Evolutionary conservation across 1,284 basidiomycete genomes (phyloP), one percentile per base, ranked within the genome.

Genomic region (Rhodotorula sp.): DNA sequence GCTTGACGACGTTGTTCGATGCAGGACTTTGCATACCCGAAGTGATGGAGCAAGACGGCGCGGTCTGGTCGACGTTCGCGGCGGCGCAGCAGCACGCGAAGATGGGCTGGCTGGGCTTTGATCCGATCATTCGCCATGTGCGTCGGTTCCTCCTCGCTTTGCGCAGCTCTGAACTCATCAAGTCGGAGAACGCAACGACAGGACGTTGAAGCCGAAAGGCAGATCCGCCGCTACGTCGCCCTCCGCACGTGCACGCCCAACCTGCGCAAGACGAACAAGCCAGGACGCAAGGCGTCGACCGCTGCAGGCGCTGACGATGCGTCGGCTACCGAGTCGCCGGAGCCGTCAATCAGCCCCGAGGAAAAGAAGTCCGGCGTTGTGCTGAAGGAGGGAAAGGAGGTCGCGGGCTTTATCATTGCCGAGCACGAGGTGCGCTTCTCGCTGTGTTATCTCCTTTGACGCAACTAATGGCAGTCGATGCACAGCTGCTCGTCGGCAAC

Each of bases 21-120:
- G 8, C 61, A 67, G 68, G 64, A 1, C 64, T 74, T 3, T 68
- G 67, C 50, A 74, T 72, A 41, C 74, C 74, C 12, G 74, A 75
- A 58, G 65, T 75, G 12, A n/a, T 75, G 23, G 74, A 75, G 55
- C 52, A 60, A 23, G 58, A 75, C 57, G 64, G 64, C 41, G 68
- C 71, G 44, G 62, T 73, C 23, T 70, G 46, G 45, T 64, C 67
- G 34, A 66, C 66, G 7, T 75, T 48, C 45, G 67, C 41, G 7
- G 59, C 67, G 17, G 67, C 67, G 1, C 5, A 64, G 7, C 3
- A 25, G 44, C 59, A 59, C 25, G 69, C 68, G 4, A 21, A 46
- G 42, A 17, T 5, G 14, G 74, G 74, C 21, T 75, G 74, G 74
- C 14, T 2, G 2, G 61, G 60, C 3, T 53, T 73, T 16, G 57